Evolutionary conservation across 2,329 filamentous ascomycete species (phyloP), one percentile per base, ranked within the genome.

Genomic region (Didymellaceae sp.): DNA sequence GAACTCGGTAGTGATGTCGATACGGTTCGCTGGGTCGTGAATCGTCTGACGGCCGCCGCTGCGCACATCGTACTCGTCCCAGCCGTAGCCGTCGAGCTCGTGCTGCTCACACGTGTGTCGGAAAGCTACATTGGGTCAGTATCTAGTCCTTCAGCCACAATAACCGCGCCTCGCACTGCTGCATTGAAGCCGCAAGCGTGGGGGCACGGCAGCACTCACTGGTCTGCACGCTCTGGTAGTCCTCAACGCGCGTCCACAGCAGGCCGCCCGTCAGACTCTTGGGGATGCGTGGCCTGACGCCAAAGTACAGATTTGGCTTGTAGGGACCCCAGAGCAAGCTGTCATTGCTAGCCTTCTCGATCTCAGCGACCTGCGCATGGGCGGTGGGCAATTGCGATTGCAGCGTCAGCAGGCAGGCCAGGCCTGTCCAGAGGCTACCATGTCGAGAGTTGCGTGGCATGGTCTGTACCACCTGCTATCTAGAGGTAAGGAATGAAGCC

Each of bases 261-360:
- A 99, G 78, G 1, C 89, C 91, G 2, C 90, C 86, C 74, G 87
- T 85, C 60, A 97, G 73, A 63, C 90, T 92, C 70, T 92, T 86
- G 0, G 92, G 88, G 40, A 93, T 80, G 51, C 91, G 83, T 35
- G 93, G 90, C 16, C 90, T 83, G 26, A 96, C 84, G 2, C 93
- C 93, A 78, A 97, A 97, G 75, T 97, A 97, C 34, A 97, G 75
- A 67, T 97, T 97, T 0, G 93, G 89, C 62, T 90, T 85, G 77
- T 97, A 99, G 1, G 94, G 91, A 0, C 94, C 94, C 94, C 94
- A 99, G 78, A 97, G 81, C 63, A 99, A 80, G 67, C 88, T 93
- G 67, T 95, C 83, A 74, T 97, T 96, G 61, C 78, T 82, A 18
- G 79, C 77, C 65, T 75, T 76, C 34, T 73, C 67, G 10, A 74